phyloP scores from a whole-genome alignment of 164 flowering plant genomes.

The Nelumbo lutea region DNA sequence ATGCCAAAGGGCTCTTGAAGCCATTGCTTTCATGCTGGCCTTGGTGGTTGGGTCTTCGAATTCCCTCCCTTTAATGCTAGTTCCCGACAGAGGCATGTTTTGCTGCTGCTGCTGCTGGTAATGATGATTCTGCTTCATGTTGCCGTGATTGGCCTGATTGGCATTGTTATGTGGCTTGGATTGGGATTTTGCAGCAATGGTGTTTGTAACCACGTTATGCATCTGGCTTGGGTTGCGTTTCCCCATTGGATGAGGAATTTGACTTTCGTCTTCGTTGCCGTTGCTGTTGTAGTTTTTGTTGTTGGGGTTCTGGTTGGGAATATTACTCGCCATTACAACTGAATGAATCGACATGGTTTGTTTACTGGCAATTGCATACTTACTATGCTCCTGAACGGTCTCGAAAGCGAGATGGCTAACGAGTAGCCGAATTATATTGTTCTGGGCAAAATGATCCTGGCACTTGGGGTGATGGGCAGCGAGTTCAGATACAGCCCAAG shows the following conservation, averaged over 20 bases:
- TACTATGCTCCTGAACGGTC: constrained; percentile 86
- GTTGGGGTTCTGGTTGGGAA: neutral
- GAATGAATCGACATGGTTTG: constrained; percentile 53
- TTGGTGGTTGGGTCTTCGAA: constrained; percentile 62
- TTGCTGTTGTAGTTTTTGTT: neutral
- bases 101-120: constrained; percentile 12
- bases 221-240: constrained; percentile 33
- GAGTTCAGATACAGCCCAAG: constrained; percentile 80
- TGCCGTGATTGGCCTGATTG: constrained; percentile 5
- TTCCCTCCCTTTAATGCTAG: constrained; percentile 68
- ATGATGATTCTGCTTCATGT: constrained; percentile 7
- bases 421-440: constrained; percentile 62
- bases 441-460: constrained; percentile 74
- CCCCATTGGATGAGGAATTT: constrained; percentile 38
- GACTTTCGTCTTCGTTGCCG: constrained; percentile 5
- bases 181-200: constrained; percentile 30
- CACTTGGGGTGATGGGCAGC: constrained; percentile 64
- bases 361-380: constrained; percentile 52
- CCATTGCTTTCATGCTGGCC: constrained; percentile 77
- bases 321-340: constrained; percentile 45
- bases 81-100: constrained; percentile 29
- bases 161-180: constrained; percentile 8
- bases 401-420: constrained; percentile 84
- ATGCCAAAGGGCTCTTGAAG: constrained; percentile 67
- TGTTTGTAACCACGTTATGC: constrained; percentile 47